Conservation (phyloP, 257 asterid species). For the Lycium ferocissimum region DNA sequence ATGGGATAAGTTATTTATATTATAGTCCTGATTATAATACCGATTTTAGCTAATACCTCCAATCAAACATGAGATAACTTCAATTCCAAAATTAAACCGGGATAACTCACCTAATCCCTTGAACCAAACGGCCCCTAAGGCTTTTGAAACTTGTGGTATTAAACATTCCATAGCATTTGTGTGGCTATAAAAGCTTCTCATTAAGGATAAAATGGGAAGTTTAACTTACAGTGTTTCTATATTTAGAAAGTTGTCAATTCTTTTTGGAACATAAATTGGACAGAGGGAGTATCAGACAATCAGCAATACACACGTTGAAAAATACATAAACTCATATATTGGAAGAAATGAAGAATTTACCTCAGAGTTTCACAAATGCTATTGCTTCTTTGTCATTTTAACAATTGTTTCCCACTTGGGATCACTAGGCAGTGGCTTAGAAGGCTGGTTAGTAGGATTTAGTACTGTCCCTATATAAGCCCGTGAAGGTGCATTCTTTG, state of each 20-base stretch:
- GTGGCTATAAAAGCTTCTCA: not conserved
- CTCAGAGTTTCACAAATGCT: constrained; percentile 55
- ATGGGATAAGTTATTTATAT: too few relatives aligned
- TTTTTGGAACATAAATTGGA: not conserved
- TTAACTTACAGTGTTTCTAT: not conserved
- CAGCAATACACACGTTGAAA: not conserved
- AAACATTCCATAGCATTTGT: not conserved
- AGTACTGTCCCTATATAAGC: constrained; percentile 38
- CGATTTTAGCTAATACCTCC: too few relatives aligned
- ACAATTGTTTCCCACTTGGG: constrained; percentile 71
- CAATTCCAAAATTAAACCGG: too few relatives aligned
- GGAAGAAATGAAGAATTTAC: constrained; percentile 37
- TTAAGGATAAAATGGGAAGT: not conserved
- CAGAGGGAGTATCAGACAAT: not conserved
- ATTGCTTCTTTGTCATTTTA: constrained; percentile 57
- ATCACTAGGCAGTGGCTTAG: constrained; percentile 47
- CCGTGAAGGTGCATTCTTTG: constrained; percentile 44
- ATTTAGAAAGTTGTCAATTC: not conserved
- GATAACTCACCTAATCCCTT: too few relatives aligned
- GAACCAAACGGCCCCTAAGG: too few relatives aligned
- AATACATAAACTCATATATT: not conserved
- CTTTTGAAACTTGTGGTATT: too few relatives aligned
- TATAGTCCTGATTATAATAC: too few relatives aligned
- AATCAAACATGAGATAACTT: too few relatives aligned
- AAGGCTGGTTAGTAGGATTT: constrained; percentile 37